Evolutionary conservation across 2,329 filamentous ascomycete species (phyloP).

Genomic region (Ceratocystis harringtonii): DNA sequence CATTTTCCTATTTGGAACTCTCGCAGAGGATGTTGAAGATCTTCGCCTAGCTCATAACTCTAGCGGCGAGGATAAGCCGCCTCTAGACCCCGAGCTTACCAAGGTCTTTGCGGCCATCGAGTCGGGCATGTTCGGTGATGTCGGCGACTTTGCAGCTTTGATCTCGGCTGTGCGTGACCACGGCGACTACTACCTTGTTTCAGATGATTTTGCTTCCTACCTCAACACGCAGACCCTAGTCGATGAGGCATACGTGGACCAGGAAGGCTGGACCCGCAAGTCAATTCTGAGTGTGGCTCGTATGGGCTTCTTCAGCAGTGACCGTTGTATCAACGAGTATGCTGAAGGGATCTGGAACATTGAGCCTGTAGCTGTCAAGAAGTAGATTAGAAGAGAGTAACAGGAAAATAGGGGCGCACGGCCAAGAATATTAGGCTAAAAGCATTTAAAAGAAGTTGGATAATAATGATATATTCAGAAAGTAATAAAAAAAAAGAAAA

Average conservation of each 20-base stretch:
- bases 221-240: constrained; percentile 80
- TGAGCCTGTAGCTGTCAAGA: constrained; percentile 46
- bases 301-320: constrained; percentile 96
- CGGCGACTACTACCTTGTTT: constrained; percentile 94
- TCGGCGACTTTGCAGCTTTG: constrained; percentile 64
- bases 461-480: constrained; percentile 2
- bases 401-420: not conserved
- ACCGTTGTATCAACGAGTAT: constrained; percentile 93
- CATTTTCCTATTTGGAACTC: constrained; percentile 95
- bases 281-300: constrained; percentile 73
- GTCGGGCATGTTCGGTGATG: constrained; percentile 64
- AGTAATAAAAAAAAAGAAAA: not conserved
- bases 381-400: not conserved
- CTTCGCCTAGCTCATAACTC: constrained; percentile 77
- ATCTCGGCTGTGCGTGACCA: constrained; percentile 77
- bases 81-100: constrained; percentile 57
- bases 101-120: constrained; percentile 77
- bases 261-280: constrained; percentile 86
- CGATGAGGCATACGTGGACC: constrained; percentile 80
- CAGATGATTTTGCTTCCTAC: constrained; percentile 94
- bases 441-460: not conserved
- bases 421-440: not conserved
- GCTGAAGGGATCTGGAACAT: constrained; percentile 96
- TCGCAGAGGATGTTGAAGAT: constrained; percentile 92
- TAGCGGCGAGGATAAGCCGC: constrained; percentile 37